Evolutionary conservation across 306 rosid genomes (phyloP).

Genomic region (Cucurbita ficifolia): DNA sequence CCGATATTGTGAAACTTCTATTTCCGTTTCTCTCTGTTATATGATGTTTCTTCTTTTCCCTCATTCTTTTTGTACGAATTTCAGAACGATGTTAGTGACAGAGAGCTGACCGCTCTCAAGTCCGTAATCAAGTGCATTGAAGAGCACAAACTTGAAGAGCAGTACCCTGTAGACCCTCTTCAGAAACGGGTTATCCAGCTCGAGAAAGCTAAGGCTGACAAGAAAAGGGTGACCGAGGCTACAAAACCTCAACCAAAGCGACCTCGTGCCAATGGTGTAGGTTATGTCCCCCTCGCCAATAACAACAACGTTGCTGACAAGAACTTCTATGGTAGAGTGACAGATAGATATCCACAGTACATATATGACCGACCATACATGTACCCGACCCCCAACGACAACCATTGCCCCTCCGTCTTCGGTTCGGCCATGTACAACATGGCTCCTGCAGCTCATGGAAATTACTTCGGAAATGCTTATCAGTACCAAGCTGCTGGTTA

Average conservation of each 20-base stretch:
- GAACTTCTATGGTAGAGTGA: constrained; percentile 55
- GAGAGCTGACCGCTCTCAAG: constrained; percentile 82
- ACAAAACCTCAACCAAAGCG: constrained; percentile 94
- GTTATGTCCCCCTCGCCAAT: constrained; percentile 46
- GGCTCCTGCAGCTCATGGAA: constrained; percentile 59
- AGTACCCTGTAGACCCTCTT: constrained; percentile 65
- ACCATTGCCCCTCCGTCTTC: constrained; percentile 50
- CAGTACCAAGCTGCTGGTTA: constrained; percentile 86
- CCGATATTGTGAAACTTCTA: neutral
- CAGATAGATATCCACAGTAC: constrained; percentile 79
- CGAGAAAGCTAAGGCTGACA: constrained; percentile 93
- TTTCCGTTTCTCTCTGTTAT: neutral
- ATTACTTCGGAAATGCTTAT: constrained; percentile 80
- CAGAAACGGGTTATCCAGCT: constrained; percentile 59
- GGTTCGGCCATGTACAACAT: constrained; percentile 58
- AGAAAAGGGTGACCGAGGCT: constrained; percentile 76
- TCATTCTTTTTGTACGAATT: constrained; percentile 5
- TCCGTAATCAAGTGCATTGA: constrained; percentile 73
- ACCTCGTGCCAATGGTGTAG: constrained; percentile 71
- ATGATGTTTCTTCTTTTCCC: constrained; percentile 1
- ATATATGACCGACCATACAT: constrained; percentile 60
- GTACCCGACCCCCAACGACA: constrained; percentile 58
- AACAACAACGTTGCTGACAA: constrained; percentile 50
- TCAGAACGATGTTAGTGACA: constrained; percentile 75
- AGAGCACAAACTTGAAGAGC: constrained; percentile 88